Conservation (phyloP, 352 stramenopile species). For the Peronosclerospora sorghi region DNA sequence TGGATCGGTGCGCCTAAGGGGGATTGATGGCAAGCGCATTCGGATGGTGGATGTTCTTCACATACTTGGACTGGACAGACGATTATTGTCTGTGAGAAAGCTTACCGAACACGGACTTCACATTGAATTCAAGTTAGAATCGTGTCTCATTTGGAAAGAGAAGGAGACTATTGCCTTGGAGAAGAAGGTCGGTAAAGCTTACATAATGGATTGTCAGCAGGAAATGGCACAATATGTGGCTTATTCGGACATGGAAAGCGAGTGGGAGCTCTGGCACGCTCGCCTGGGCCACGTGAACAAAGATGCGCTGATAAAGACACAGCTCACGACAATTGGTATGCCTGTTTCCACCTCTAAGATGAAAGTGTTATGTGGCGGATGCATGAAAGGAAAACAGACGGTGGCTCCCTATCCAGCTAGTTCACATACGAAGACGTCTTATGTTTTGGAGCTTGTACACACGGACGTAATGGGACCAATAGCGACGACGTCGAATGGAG, state of each 20-base stretch:
- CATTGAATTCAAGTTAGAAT: slow-evolving; percentile 4
- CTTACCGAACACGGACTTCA: slow-evolving; percentile 1
- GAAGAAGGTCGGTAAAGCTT: slow-evolving; percentile 3
- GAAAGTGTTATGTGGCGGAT: slow-evolving; percentile 3
- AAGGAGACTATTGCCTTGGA: background rate
- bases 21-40: background rate
- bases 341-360: background rate
- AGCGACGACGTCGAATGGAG: slow-evolving; percentile 1
- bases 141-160: slow-evolving; percentile 1
- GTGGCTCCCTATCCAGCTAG: too few relatives aligned
- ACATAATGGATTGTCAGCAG: slow-evolving; percentile 6
- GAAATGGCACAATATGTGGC: slow-evolving; percentile 4
- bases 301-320: background rate
- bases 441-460: slow-evolving; percentile 10
- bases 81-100: slow-evolving; percentile 11
- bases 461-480: slow-evolving; percentile 4
- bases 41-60: slow-evolving; percentile 2
- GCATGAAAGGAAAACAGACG: slow-evolving; percentile 10
- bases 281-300: background rate
- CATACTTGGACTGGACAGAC: slow-evolving; percentile 10
- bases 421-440: slow-evolving; percentile 2
- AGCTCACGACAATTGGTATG: background rate
- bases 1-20: background rate
- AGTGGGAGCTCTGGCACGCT: slow-evolving; percentile 16
- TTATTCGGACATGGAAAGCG: background rate